These are phyloP conservation scores for Encephalitozoon romaleae DNA, from an alignment of 371 early-diverging fungal species.

Conservation along the genomic window DNA sequence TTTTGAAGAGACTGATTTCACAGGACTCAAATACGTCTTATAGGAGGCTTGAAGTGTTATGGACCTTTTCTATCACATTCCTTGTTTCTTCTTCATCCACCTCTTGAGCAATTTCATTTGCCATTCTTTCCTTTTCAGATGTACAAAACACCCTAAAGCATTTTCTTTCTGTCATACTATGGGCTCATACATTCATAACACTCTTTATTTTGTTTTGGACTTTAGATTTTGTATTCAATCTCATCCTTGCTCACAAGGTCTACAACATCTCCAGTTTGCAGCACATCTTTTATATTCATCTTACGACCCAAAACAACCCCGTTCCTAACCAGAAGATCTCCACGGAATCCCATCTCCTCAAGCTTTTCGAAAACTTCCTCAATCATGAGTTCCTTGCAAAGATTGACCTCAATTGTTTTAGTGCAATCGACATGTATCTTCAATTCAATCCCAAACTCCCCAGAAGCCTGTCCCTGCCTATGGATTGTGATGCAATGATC, in stretches of 20 bases:
- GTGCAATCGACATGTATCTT: background rate
- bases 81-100: background rate
- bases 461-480: background rate
- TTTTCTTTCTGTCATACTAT: background rate
- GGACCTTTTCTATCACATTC: background rate
- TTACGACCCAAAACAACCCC: background rate
- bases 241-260: background rate
- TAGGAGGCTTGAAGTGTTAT: background rate
- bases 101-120: background rate
- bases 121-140: background rate
- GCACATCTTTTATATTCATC: background rate
- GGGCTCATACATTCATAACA: background rate
- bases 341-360: background rate
- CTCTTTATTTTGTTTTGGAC: too few species aligned
- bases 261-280: background rate
- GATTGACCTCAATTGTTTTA: background rate
- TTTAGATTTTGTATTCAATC: background rate
- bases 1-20: background rate
- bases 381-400: background rate
- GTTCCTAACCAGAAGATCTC: conserved; percentile 8
- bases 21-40: background rate
- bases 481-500: background rate
- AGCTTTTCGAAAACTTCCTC: background rate
- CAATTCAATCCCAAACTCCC: background rate
- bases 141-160: background rate